A percentile compares a stretch with the other conserved stretches of the same genome.
These are phyloP conservation scores for Melampsora americana DNA, from an alignment of 1,284 basidiomycete genomes.

Conservation along the genomic window DNA sequence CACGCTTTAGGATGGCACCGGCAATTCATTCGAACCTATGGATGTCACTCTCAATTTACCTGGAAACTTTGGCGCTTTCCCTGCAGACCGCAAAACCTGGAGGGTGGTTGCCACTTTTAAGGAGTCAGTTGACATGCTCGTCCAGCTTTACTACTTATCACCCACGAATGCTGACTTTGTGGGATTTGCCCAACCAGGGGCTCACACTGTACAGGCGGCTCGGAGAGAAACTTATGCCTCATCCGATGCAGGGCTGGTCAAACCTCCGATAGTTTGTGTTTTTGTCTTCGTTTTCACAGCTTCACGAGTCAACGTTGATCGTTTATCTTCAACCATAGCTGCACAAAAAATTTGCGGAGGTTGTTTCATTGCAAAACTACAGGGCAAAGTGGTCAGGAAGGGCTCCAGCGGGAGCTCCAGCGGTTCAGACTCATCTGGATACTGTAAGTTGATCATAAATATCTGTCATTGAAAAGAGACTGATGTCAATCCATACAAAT, in stretches of 20 bases:
- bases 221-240: constrained; percentile 20
- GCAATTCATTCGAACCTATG: constrained; percentile 26
- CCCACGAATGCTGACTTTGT: neutral
- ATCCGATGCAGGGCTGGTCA: constrained; percentile 29
- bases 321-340: neutral
- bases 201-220: constrained; percentile 21
- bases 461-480: neutral
- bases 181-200: constrained; percentile 5
- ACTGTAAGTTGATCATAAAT: neutral
- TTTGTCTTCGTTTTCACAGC: too few relatives aligned
- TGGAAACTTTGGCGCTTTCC: constrained; percentile 19
- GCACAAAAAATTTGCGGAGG: constrained; percentile 21
- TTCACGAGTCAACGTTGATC: neutral
- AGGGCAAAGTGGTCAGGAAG: constrained; percentile 4
- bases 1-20: constrained; percentile 20
- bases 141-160: neutral
- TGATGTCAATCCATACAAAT: neutral
- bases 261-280: neutral
- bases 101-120: constrained; percentile 24
- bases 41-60: constrained; percentile 33
- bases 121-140: constrained; percentile 8
- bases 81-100: neutral
- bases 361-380: constrained; percentile 30
- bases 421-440: neutral
- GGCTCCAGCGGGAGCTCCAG: neutral